Evolutionary conservation across 345 rosid species (phyloP).

Genomic region (Populus davidiana): DNA sequence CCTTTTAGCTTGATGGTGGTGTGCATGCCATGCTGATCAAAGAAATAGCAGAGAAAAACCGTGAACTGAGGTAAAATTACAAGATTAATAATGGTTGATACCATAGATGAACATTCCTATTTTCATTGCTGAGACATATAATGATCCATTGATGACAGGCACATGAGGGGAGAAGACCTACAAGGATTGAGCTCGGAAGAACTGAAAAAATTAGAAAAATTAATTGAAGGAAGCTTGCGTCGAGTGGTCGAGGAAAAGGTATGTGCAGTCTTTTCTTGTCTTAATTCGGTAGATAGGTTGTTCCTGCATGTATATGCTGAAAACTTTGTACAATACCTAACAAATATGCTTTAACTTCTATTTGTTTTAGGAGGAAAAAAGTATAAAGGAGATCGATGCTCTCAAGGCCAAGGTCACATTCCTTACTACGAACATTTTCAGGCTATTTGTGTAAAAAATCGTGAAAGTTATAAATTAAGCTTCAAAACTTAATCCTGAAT

Average conservation of each 20-base stretch:
- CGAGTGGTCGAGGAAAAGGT: conserved; percentile 31
- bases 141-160: conserved; percentile 12
- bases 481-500: not conserved
- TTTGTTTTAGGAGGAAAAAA: conserved; percentile 28
- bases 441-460: too few relatives aligned
- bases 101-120: not conserved
- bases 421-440: not conserved
- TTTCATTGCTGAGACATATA: not conserved
- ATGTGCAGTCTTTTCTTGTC: not conserved
- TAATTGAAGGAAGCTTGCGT: conserved; percentile 20
- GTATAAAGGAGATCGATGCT: conserved; percentile 20
- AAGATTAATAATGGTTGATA: not conserved
- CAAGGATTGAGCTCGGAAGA: conserved; percentile 27
- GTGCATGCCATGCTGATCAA: conserved; percentile 20
- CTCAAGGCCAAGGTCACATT: conserved; percentile 28
- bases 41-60: conserved; percentile 36
- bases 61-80: conserved; percentile 35
- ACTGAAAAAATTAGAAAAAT: conserved; percentile 20
- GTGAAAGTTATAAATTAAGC: not conserved
- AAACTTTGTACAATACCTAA: not conserved
- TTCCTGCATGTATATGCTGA: not conserved
- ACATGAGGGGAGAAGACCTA: conserved; percentile 35
- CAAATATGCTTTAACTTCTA: not conserved
- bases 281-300: not conserved
- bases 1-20: conserved; percentile 27